These are phyloP conservation scores for Mortierella hygrophila DNA, from an alignment of 192 early-diverging fungal species.

Conservation along the genomic window DNA sequence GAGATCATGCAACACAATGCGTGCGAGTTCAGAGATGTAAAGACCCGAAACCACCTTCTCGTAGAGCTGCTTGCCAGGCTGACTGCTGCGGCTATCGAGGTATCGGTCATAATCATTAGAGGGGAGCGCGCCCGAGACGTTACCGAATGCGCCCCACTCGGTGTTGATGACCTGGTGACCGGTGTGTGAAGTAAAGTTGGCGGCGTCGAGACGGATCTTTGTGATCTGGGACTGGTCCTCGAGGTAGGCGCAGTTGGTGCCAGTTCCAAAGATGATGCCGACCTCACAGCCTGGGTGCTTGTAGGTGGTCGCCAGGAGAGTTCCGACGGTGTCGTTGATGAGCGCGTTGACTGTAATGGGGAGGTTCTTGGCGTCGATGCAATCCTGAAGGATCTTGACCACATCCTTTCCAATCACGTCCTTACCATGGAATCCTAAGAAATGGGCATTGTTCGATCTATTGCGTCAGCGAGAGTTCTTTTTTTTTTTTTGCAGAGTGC, in stretches of 20 bases:
- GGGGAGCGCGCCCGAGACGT: constrained; percentile 80
- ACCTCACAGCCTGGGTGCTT: constrained; percentile 81
- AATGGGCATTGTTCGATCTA: too few relatives aligned
- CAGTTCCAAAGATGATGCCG: constrained; percentile 95
- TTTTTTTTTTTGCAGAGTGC: too few relatives aligned
- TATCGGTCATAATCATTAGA: constrained; percentile 84
- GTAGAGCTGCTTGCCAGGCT: constrained; percentile 85
- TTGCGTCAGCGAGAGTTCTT: too few relatives aligned
- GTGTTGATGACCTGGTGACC: constrained; percentile 91
- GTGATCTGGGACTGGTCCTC: constrained; percentile 61
- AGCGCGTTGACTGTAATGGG: constrained; percentile 84
- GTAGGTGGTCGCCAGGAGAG: constrained; percentile 89
- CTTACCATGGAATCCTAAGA: constrained; percentile 72
- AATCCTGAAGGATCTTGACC: constrained; percentile 81
- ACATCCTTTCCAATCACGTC: constrained; percentile 87
- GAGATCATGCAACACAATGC: constrained; percentile 82
- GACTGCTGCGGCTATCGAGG: constrained; percentile 83
- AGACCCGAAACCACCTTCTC: constrained; percentile 96
- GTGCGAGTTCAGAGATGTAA: constrained; percentile 91
- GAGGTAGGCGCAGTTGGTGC: constrained; percentile 91
- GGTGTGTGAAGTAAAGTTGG: constrained; percentile 59
- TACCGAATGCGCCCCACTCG: constrained; percentile 96
- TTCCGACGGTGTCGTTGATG: constrained; percentile 98
- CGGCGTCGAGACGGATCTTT: constrained; percentile 66
- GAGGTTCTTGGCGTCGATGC: constrained; percentile 72